A percentile compares a stretch with the other conserved stretches of the same genome.
Conservation (phyloP, 495 filamentous ascomycete genomes). For the Penicillium subrubescens region DNA sequence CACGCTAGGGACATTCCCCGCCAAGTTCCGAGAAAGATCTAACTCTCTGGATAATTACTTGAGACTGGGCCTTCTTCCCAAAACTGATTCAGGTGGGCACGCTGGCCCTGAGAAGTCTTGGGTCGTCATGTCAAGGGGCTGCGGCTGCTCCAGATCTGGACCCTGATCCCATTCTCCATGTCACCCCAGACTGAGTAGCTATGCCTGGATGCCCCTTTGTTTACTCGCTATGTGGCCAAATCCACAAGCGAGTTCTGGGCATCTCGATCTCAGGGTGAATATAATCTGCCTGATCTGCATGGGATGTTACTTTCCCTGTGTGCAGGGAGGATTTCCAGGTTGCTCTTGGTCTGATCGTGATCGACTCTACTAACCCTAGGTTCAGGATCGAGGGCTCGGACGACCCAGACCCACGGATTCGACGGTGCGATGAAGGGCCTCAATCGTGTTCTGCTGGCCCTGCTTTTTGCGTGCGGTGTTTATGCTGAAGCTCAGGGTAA, state of each 20-base stretch:
- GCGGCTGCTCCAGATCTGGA: neutral
- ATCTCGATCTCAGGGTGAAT: constrained; percentile 9
- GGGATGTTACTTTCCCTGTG: constrained; percentile 10
- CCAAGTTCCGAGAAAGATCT: constrained; percentile 8
- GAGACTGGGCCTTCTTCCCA: constrained; percentile 6
- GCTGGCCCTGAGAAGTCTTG: neutral
- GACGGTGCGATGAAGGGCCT: constrained; percentile 25
- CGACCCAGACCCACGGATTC: constrained; percentile 2
- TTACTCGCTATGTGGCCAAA: constrained; percentile 10
- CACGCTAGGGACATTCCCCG: constrained; percentile 21
- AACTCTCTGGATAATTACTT: neutral
- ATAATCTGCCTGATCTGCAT: constrained; percentile 31
- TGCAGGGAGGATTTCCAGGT: constrained; percentile 14
- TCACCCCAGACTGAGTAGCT: constrained; percentile 17
- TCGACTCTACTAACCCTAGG: constrained; percentile 18
- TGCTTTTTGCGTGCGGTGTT: constrained; percentile 19
- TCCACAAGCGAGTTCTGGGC: neutral
- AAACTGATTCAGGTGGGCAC: neutral
- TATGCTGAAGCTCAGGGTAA: constrained; percentile 20
- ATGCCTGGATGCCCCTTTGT: constrained; percentile 22
- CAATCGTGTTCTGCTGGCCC: constrained; percentile 13
- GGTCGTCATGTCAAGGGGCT: constrained; percentile 1
- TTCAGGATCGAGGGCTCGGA: constrained; percentile 7
- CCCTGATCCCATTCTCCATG: constrained; percentile 29
- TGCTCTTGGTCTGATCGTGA: constrained; percentile 16